Evolutionary conservation across 2,329 filamentous ascomycete species (phyloP).

Genomic region (Akanthomyces dipterigenus): DNA sequence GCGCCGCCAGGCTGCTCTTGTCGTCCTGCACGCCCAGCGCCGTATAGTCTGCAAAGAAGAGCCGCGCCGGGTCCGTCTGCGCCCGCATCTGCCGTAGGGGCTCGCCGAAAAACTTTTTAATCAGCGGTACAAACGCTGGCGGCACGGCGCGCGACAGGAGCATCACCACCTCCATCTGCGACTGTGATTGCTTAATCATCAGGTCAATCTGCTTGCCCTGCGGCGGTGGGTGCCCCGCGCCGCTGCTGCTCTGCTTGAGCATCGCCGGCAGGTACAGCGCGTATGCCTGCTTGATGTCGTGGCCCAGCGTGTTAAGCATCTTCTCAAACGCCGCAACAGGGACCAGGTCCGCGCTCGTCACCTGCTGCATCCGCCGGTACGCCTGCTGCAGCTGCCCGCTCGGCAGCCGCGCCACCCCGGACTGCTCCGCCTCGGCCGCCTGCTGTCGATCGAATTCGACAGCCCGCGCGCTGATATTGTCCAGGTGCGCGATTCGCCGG

Average conservation of each 20-base stretch:
- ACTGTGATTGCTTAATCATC: slow-evolving; percentile 39
- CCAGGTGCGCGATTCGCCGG: slow-evolving; percentile 54
- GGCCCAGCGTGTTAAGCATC: slow-evolving; percentile 44
- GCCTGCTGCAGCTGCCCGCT: slow-evolving; percentile 50
- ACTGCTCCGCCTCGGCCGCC: slow-evolving; percentile 33
- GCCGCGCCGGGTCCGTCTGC: slow-evolving; percentile 55
- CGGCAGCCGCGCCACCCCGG: slow-evolving; percentile 31
- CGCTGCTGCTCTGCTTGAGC: slow-evolving; percentile 36
- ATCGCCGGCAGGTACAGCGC: slow-evolving; percentile 37
- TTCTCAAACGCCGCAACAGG: slow-evolving; percentile 57
- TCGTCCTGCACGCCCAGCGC: slow-evolving; percentile 62
- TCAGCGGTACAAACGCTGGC: slow-evolving; percentile 43
- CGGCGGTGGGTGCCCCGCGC: slow-evolving; percentile 26
- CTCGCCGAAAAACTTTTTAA: slow-evolving; percentile 58
- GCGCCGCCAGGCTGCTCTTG: slow-evolving; percentile 36
- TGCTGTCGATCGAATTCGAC: slow-evolving; percentile 44
- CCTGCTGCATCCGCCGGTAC: slow-evolving; percentile 47
- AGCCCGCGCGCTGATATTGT: slow-evolving; percentile 41
- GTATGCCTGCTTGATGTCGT: slow-evolving; percentile 46
- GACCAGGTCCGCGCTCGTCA: slow-evolving; percentile 45
- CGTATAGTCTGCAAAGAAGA: slow-evolving; percentile 68
- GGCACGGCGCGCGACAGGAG: slow-evolving; percentile 43
- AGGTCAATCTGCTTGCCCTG: slow-evolving; percentile 37
- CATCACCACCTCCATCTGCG: slow-evolving; percentile 45
- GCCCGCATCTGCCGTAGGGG: slow-evolving; percentile 52